Base-by-base conservation (phyloP, 495 filamentous ascomycete genomes). In the Penicillium soppii region DNA sequence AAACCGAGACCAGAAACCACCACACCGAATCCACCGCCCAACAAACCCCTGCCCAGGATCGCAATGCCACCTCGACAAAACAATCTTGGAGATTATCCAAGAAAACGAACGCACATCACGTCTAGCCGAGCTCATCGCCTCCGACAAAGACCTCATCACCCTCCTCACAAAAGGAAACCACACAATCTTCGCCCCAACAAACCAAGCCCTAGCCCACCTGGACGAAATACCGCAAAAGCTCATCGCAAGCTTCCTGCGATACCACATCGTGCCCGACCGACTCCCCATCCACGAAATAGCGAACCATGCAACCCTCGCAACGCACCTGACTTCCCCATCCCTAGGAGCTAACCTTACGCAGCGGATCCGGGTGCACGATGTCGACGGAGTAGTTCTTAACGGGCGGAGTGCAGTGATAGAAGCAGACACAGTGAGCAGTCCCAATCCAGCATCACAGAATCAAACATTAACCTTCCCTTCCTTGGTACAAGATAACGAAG, bases 151-250 rank as follows among this genome's bases (percentile, higher is more conserved):
- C 21, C 72, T 97, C 15, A 82, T 90, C 29, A 58, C 82, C 16
- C 61, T 81, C 13, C 81, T 97, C 55, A 90, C 84, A 5, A 59
- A 75, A 19, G 67, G 77, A 15, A 91, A 94, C 59, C 78, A 85
- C 61, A 95, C 91, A 4, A 64, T 91, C 52, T 94, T 97, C 57
- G 86, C 88, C 17, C 90, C 91, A 2, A 84, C 81, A 3, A 84
- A 96, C 66, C 67, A 69, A 27, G 90, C 88, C 21, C 88, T 94
- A 13, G 29, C 82, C 65, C 76, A 91, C 51, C 84, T 81, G 6
- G 48, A 38, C 12, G 19, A 52, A 20, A 53, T 83, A 33, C 67
- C 81, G 33, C 52, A 65, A 59, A 42, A 58, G 46, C 76, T 79
- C 1, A 76, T 81, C 3, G 82, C 84, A 58, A 83, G 88, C 57